Evolutionary conservation across 148 eudicot species (phyloP).

Genomic region (Euryodendron excelsum): DNA sequence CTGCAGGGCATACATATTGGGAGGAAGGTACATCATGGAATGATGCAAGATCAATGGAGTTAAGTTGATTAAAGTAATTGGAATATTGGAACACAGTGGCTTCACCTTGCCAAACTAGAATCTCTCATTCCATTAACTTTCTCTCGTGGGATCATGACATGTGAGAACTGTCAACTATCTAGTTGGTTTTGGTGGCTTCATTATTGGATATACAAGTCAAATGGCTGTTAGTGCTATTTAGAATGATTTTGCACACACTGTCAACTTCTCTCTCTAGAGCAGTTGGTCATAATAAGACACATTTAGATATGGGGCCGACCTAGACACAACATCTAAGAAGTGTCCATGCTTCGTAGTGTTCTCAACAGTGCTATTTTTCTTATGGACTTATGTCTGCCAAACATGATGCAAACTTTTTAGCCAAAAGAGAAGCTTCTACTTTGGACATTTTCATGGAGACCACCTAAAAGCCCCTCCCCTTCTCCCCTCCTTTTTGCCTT

Average conservation of each 20-base stretch:
- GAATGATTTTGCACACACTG: not conserved
- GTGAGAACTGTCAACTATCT: not conserved
- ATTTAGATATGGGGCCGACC: no score
- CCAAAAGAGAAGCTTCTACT: no score
- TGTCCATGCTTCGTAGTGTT: no score
- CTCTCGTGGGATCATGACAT: not conserved
- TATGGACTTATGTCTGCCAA: no score
- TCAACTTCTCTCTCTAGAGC: not conserved
- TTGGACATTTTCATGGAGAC: no score
- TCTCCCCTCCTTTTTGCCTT: no score
- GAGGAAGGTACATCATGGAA: conserved; percentile 1
- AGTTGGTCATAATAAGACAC: no score
- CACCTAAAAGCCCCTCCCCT: no score
- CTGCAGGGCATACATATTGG: not conserved
- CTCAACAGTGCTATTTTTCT: no score
- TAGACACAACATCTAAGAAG: no score
- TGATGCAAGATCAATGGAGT: not conserved
- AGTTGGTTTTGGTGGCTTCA: not conserved
- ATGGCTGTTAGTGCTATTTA: not conserved
- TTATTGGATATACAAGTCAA: not conserved
- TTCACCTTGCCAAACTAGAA: not conserved
- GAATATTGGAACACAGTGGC: not conserved
- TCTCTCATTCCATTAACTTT: not conserved
- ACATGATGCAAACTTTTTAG: no score
- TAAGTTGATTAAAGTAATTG: not conserved